Base-by-base conservation (phyloP, 169 alveolate genomes). In the Plasmodium malariae region DNA sequence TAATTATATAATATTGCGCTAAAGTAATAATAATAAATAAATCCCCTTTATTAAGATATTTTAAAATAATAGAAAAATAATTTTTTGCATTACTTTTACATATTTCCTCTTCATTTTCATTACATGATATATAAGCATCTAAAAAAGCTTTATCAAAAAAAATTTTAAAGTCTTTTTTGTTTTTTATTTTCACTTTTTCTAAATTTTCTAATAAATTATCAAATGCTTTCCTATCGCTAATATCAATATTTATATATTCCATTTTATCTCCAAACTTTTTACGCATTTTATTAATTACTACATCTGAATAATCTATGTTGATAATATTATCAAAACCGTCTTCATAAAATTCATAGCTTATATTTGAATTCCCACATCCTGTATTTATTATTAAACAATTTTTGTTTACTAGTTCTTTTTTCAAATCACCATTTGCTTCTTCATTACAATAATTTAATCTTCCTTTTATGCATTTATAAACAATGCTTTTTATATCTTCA, bases 121-220 rank as follows among this genome's bases (percentile, higher is more conserved):
- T 95, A 48, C 91, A 67, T 19, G 95, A 92, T 45, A 93, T 70
- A 68, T 91, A 93, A 30, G 96, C 95, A 63, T 93, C 96, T 74
- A 93, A 69, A 63, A 93, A 93, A 5, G 96, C 96, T 93, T 93
- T 93, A 78, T 93, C 96, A 48, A 93, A 87, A 45, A 93, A 78
- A 21, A 93, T 85, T 74, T 93, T 93, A 28, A 65, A 90, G n/a
- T 63, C 87, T 12, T 74, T 88, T 32, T 72, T 55, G 54, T 71
- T 68, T 30, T 88, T 26, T 65, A 30, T 9, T 71, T 37, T 72
- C 43, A 88, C 85, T 43, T 55, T 43, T 21, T 67, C 83, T 26
- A 92, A 89, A 9, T 87, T 86, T 17, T 70, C 51, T 19, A 37
- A 55, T 51, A 87, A 87, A 0, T 28, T 32, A 37, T 74, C 88